These are phyloP conservation scores for Eurotiales sp. DNA, from an alignment of 2,329 filamentous ascomycete species.

Conservation along the genomic window DNA sequence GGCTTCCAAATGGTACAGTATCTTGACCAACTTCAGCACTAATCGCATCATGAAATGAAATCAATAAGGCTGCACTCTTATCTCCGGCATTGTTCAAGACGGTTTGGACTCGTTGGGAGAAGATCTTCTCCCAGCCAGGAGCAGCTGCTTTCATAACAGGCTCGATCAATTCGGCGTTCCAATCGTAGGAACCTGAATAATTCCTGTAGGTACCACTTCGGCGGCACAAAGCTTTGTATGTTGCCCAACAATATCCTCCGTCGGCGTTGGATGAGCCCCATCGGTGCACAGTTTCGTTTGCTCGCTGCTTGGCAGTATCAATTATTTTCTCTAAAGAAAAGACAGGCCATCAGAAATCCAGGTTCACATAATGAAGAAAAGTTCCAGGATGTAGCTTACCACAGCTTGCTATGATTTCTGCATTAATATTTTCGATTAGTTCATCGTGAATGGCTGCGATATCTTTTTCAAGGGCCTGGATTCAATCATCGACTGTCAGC, in stretches of 20 bases:
- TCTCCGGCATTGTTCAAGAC: not conserved
- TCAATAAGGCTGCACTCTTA: not conserved
- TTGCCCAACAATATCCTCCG: slow-evolving; percentile 50
- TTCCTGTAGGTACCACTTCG: slow-evolving; percentile 48
- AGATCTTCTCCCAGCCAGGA: slow-evolving; percentile 6
- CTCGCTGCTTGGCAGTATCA: slow-evolving; percentile 19
- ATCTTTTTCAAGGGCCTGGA: too few relatives aligned
- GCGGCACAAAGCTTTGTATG: slow-evolving; percentile 56
- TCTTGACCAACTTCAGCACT: not conserved
- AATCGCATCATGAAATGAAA: slow-evolving; percentile 2
- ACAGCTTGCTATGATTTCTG: too few relatives aligned
- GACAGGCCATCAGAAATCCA: too few relatives aligned
- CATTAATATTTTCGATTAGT: too few relatives aligned
- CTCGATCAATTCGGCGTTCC: slow-evolving; percentile 23
- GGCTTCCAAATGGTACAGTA: not conserved
- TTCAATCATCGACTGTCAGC: too few relatives aligned
- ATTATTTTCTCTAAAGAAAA: slow-evolving; percentile 4
- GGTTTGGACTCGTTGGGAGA: not conserved
- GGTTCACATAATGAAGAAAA: too few relatives aligned
- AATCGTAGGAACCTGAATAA: slow-evolving; percentile 28
- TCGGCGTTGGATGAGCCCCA: slow-evolving; percentile 37
- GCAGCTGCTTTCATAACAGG: slow-evolving; percentile 19
- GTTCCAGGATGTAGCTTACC: too few relatives aligned
- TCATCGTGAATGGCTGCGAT: too few relatives aligned
- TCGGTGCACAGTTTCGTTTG: slow-evolving; percentile 30